Conservation (phyloP, 2,329 filamentous ascomycete genomes). For the Fusarium subglutinans region DNA sequence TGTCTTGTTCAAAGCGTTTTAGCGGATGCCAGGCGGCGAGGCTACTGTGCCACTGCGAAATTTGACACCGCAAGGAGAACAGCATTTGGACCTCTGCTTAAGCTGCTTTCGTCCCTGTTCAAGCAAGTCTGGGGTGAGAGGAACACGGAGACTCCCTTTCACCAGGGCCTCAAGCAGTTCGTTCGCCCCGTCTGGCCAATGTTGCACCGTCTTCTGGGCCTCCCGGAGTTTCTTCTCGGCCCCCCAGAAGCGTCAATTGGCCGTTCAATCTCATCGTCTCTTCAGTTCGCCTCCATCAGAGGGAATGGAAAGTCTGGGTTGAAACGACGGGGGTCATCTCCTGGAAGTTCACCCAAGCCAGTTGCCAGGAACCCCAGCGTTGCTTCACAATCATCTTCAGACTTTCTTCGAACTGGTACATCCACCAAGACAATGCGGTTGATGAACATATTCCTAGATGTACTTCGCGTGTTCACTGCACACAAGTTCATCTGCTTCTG, state of each 20-base stretch:
- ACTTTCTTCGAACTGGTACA: constrained; percentile 66
- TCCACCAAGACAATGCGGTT: constrained; percentile 76
- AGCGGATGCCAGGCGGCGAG: constrained; percentile 66
- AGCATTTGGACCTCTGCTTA: constrained; percentile 71
- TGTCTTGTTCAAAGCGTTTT: constrained; percentile 71
- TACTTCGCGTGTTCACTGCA: constrained; percentile 80
- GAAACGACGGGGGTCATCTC: constrained; percentile 60
- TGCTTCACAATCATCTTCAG: constrained; percentile 63
- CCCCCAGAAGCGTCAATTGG: constrained; percentile 52
- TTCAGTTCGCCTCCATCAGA: constrained; percentile 45
- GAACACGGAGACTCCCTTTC: constrained; percentile 71
- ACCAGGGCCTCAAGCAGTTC: constrained; percentile 68
- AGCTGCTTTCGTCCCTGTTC: constrained; percentile 72
- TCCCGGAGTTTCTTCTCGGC: constrained; percentile 76
- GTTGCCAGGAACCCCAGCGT: constrained; percentile 49
- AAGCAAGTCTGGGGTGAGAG: constrained; percentile 74
- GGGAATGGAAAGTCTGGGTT: constrained; percentile 44
- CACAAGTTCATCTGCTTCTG: constrained; percentile 90
- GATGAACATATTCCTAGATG: constrained; percentile 88
- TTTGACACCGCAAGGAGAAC: constrained; percentile 70
- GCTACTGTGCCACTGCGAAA: constrained; percentile 73
- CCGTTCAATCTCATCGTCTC: constrained; percentile 51
- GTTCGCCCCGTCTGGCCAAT: constrained; percentile 71
- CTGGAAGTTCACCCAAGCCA: constrained; percentile 54
- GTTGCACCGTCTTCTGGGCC: constrained; percentile 67